Evolutionary conservation across 805 yeast genomes (phyloP), one percentile per base, ranked within the genome.

Genomic region (Pichia occidentalis): DNA sequence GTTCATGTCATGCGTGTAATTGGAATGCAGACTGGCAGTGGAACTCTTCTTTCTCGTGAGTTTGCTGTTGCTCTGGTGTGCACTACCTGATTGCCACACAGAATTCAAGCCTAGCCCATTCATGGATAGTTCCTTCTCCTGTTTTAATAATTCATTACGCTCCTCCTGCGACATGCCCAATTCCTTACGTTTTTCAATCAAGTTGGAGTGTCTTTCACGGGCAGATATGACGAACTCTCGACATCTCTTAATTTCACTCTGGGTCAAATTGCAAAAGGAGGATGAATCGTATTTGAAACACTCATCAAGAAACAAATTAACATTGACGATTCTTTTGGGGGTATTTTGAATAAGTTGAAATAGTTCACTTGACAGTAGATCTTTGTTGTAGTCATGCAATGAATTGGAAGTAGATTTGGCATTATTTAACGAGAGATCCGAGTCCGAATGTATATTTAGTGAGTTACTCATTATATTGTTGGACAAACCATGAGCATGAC

Each of bases 321-420:
- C 87, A 56, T 87, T 82, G 4, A 84, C 50, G 13, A 85, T 50
- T 19, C 67, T 61, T 48, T 80, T 81, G 4, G 98, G 98, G 23
- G 71, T 75, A 44, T 82, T 80, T 59, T 90, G 98, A 47, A 90
- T 73, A 24, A 79, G 68, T 61, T 88, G 97, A 54, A 90, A 92
- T 14, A 86, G 33, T 37, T 61, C 65, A 12, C 61, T 57, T 9
- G 54, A 48, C 32, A 59, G 32, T 6, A 54, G 35, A 6, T 53
- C 60, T 22, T 48, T 52, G 25, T 50, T 57, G 17, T 49, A 56
- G 13, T 29, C n/a, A n/a, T n/a, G n/a, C n/a, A n/a, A n/a, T n/a
- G n/a, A n/a, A n/a, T n/a, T n/a, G n/a, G n/a, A n/a, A n/a, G n/a
- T n/a, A n/a, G n/a, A n/a, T n/a, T n/a, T n/a, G n/a, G n/a, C n/a